Percentiles rank a stretch among this genome's conserved stretches.
phyloP scores from a whole-genome alignment of 108 stramenopile genomes.

The Aurantiochytrium sp. region DNA sequence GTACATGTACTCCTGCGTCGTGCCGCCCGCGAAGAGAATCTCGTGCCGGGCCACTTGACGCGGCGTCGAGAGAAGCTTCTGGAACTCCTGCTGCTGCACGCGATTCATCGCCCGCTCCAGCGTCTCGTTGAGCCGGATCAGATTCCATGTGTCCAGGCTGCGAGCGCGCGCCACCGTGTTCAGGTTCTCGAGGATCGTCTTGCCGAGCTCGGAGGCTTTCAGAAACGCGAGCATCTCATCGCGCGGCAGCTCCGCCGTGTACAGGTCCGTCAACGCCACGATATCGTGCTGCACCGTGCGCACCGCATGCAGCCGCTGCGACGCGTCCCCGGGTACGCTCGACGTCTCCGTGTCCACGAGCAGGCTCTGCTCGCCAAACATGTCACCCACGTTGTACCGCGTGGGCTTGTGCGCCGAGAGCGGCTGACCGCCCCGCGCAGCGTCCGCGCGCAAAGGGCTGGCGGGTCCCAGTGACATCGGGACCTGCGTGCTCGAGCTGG shows the following conservation, averaged over 20 bases:
- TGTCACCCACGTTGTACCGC: background rate
- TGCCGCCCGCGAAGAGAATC: background rate
- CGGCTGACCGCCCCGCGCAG: too few relatives aligned
- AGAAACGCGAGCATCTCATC: background rate
- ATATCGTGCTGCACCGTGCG: background rate
- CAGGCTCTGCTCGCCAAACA: background rate
- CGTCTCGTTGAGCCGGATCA: background rate
- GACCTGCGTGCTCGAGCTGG: too few relatives aligned
- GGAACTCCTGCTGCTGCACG: conserved; percentile 24
- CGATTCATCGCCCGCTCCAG: background rate
- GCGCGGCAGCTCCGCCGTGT: background rate
- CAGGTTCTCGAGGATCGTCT: background rate
- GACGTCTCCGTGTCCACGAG: too few relatives aligned
- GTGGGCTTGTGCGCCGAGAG: background rate
- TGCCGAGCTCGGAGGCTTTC: background rate
- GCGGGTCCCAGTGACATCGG: too few relatives aligned
- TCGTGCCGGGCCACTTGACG: background rate
- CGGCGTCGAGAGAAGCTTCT: background rate
- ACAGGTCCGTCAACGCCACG: background rate
- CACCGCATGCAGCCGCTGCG: too few relatives aligned
- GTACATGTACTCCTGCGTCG: background rate
- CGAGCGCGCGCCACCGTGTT: background rate
- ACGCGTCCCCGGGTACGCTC: background rate
- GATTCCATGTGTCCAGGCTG: background rate
- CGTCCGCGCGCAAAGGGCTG: too few relatives aligned